phyloP scores from a whole-genome alignment of 352 stramenopile genomes.

The Phytophthora pistaciae region DNA sequence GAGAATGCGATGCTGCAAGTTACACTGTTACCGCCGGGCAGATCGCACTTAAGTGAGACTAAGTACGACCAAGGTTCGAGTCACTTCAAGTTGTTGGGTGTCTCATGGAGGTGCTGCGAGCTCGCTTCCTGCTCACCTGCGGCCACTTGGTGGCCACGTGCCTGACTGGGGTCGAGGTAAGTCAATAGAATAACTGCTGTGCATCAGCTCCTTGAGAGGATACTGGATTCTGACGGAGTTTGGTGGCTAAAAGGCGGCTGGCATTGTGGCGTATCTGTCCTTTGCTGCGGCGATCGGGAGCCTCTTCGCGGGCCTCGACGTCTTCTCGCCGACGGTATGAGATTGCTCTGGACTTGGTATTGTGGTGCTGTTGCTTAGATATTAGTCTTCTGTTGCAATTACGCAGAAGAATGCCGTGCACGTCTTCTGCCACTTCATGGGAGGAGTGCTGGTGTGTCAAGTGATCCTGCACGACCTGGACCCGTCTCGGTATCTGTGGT shows the following conservation, averaged over 20 bases:
- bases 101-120: constrained; percentile 32
- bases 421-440: constrained; percentile 66
- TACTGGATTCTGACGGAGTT: not conserved
- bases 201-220: not conserved
- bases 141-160: constrained; percentile 71
- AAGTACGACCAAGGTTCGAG: constrained; percentile 19
- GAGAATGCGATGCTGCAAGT: constrained; percentile 1
- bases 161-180: constrained; percentile 33
- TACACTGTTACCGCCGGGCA: not conserved
- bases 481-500: constrained; percentile 58
- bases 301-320: constrained; percentile 58
- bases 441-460: constrained; percentile 66
- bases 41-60: constrained; percentile 23
- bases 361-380: not conserved
- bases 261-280: constrained; percentile 45
- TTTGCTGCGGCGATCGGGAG: constrained; percentile 48
- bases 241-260: constrained; percentile 23
- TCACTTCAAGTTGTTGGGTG: constrained; percentile 22
- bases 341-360: not conserved
- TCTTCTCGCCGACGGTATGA: constrained; percentile 56
- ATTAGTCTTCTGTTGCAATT: not conserved
- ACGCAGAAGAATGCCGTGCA: constrained; percentile 63
- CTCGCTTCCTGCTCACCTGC: constrained; percentile 65
- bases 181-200: not conserved
- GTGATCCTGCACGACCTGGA: constrained; percentile 55